These are phyloP conservation scores for Cordyceps pruinosa DNA, from an alignment of 2,329 filamentous ascomycete species.

Conservation along the genomic window DNA sequence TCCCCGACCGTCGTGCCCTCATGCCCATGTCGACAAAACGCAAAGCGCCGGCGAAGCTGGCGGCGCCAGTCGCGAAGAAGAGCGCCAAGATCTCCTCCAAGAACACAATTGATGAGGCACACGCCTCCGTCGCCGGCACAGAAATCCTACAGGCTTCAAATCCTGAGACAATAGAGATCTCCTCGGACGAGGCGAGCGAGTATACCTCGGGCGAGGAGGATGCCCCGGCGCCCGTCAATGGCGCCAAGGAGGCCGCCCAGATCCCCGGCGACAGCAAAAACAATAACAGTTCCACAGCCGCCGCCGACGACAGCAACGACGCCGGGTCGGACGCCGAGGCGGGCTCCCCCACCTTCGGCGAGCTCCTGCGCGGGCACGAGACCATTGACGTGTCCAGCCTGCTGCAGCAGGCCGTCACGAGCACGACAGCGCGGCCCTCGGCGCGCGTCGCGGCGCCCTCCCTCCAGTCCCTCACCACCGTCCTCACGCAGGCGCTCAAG, in stretches of 20 bases:
- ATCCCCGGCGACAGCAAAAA: conserved; percentile 22
- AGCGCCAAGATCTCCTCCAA: conserved; percentile 45
- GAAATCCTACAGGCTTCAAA: conserved; percentile 32
- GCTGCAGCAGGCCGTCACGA: conserved; percentile 35
- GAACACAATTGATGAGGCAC: conserved; percentile 51
- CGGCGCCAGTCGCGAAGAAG: conserved; percentile 46
- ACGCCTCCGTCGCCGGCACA: conserved; percentile 43
- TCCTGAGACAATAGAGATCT: conserved; percentile 48
- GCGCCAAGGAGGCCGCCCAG: conserved; percentile 14
- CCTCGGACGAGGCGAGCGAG: conserved; percentile 46
- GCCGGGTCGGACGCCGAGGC: conserved; percentile 41
- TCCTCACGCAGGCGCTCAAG: conserved; percentile 86
- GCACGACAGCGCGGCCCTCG: conserved; percentile 33
- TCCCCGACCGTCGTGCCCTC: conserved; percentile 4
- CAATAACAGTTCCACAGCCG: conserved; percentile 18
- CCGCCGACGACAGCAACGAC: conserved; percentile 24
- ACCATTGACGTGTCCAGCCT: conserved; percentile 69
- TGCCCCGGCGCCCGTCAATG: conserved; percentile 12
- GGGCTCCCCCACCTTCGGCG: conserved; percentile 70
- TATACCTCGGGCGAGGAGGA: conserved; percentile 40
- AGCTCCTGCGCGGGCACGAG: conserved; percentile 68
- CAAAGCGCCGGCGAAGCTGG: conserved; percentile 52
- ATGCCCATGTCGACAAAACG: conserved; percentile 52
- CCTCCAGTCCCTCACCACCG: conserved; percentile 77
- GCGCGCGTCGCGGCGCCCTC: conserved; percentile 56